These are phyloP conservation scores for Thelonectria discophora DNA, from an alignment of 2,329 filamentous ascomycete species.

Conservation along the genomic window DNA sequence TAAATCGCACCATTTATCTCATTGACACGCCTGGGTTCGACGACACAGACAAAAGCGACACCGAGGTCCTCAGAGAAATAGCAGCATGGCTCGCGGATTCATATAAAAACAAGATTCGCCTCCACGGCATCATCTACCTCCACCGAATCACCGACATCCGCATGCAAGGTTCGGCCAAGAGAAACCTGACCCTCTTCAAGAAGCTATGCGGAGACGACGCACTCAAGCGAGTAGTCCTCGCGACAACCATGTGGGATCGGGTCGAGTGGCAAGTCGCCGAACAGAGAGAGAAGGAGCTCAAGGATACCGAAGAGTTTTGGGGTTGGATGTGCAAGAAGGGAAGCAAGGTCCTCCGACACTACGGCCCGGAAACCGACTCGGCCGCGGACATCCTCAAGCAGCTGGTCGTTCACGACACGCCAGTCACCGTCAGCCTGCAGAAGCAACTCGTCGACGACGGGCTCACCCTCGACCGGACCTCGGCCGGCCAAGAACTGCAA, in stretches of 20 bases:
- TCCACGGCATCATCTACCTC: conserved; percentile 32
- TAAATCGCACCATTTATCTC: conserved; percentile 35
- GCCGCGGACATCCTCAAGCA: conserved; percentile 10
- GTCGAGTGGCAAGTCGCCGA: not conserved
- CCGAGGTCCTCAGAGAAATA: conserved; percentile 51
- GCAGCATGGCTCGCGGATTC: conserved; percentile 44
- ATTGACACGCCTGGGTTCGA: conserved; percentile 57
- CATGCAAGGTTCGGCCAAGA: conserved; percentile 28
- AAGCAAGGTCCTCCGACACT: conserved; percentile 13
- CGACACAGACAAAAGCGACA: conserved; percentile 51
- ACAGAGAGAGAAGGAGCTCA: conserved; percentile 18
- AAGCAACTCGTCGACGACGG: conserved; percentile 21
- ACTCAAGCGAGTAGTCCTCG: conserved; percentile 12
- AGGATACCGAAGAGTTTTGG: conserved; percentile 22
- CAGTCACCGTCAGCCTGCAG: conserved; percentile 11
- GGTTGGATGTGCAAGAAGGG: conserved; percentile 28
- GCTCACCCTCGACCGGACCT: conserved; percentile 8
- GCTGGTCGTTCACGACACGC: not conserved
- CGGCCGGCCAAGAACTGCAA: conserved; percentile 15
- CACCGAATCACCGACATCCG: conserved; percentile 26
- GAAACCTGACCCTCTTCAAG: conserved; percentile 22
- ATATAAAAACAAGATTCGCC: conserved; percentile 30
- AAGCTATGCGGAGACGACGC: conserved; percentile 25
- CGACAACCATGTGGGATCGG: conserved; percentile 27
- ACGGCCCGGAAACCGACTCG: not conserved